Evolutionary conservation across 176 grass and related monocot genomes (phyloP).

Genomic region (Aechmea fasciata): DNA sequence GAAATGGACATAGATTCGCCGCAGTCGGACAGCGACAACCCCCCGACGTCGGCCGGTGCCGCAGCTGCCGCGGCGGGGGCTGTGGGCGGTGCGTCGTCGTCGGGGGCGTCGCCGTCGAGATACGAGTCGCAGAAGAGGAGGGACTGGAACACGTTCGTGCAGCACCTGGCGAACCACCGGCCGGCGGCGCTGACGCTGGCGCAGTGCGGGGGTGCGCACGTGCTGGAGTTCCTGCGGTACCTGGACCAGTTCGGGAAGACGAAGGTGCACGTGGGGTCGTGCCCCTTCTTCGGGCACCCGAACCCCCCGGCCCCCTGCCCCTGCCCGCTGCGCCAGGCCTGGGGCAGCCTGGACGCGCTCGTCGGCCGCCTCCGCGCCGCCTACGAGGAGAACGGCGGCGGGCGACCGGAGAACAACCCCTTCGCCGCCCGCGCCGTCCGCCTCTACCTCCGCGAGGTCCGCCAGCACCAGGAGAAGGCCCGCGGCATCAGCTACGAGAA

Average conservation of each 20-base stretch:
- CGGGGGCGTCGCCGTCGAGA: slow-evolving; percentile 42
- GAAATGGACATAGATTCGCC: no score
- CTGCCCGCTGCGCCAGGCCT: slow-evolving; percentile 81
- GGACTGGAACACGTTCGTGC: slow-evolving; percentile 72
- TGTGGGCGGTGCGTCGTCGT: neutral
- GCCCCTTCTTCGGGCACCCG: slow-evolving; percentile 82
- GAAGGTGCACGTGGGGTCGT: slow-evolving; percentile 45
- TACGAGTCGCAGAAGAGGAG: slow-evolving; percentile 70
- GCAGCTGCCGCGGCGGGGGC: neutral
- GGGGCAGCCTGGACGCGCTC: slow-evolving; percentile 90
- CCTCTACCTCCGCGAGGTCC: slow-evolving; percentile 88
- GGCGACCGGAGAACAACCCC: slow-evolving; percentile 72
- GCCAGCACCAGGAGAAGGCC: slow-evolving; percentile 79
- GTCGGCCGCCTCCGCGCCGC: slow-evolving; percentile 80
- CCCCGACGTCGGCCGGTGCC: neutral
- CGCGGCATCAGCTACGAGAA: slow-evolving; percentile 95
- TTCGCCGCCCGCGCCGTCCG: slow-evolving; percentile 76
- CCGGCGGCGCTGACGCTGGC: slow-evolving; percentile 54
- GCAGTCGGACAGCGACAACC: no score
- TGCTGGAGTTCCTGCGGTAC: slow-evolving; percentile 84
- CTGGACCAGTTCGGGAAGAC: slow-evolving; percentile 89
- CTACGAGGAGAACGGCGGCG: slow-evolving; percentile 76
- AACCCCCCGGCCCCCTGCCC: slow-evolving; percentile 73
- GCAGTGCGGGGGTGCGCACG: slow-evolving; percentile 30
- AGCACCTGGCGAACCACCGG: slow-evolving; percentile 69